Percentiles rank a stretch among this genome's conserved stretches.
Evolutionary conservation across 495 filamentous ascomycete species (phyloP).

Genomic region (Daldinia decipiens): DNA sequence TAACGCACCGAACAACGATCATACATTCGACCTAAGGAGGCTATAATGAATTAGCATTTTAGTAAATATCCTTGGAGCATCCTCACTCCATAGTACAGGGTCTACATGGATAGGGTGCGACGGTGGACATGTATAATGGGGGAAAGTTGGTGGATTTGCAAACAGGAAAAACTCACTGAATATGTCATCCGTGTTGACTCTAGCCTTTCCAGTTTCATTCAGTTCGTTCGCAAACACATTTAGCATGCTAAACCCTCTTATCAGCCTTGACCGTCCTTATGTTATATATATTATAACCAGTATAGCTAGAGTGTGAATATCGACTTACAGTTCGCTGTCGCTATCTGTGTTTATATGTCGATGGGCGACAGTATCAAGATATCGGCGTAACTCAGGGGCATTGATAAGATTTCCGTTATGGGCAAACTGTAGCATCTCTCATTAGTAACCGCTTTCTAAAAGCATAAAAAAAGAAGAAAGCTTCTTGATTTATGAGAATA

Average conservation of each 20-base stretch:
- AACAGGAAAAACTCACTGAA: conserved; percentile 62
- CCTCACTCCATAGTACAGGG: too few relatives aligned
- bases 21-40: background rate
- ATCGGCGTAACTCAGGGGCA: conserved; percentile 77
- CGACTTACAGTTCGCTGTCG: conserved; percentile 74
- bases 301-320: background rate
- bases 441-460: background rate
- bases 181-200: conserved; percentile 90
- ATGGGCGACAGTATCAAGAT: conserved; percentile 88
- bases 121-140: background rate
- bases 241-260: conserved; percentile 50
- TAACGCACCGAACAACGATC: background rate
- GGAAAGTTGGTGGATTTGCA: background rate
- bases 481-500: too few relatives aligned
- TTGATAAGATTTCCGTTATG: conserved; percentile 96
- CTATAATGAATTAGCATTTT: background rate
- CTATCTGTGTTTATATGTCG: conserved; percentile 97
- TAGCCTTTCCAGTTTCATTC: conserved; percentile 94
- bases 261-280: background rate
- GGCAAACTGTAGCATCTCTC: conserved; percentile 33
- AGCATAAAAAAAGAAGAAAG: background rate
- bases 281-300: background rate
- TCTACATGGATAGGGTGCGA: background rate
- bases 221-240: conserved; percentile 95
- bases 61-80: background rate